Conservation (phyloP, 257 asterid genomes). For the Catharanthus roseus region DNA sequence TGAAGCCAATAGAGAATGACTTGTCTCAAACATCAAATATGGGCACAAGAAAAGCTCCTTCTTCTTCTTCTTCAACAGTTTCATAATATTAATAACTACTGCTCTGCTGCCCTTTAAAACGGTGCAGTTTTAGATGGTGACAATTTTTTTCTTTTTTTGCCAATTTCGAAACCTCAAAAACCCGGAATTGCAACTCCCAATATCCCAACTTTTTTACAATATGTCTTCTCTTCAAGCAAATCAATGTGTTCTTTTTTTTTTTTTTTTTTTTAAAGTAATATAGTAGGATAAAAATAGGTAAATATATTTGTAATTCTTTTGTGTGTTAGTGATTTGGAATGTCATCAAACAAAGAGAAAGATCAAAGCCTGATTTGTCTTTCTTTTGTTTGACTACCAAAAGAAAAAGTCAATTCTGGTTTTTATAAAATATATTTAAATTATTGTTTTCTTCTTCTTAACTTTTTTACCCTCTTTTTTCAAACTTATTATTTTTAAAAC, state of each 20-base stretch:
- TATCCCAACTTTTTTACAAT: conserved; percentile 3
- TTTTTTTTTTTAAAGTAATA: neutral
- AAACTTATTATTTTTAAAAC: too few relatives aligned
- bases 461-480: too few relatives aligned
- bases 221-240: conserved; percentile 14
- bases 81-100: neutral
- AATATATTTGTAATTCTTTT: neutral
- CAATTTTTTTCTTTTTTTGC: neutral
- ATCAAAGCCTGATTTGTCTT: neutral
- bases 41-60: neutral
- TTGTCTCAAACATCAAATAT: neutral
- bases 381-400: conserved; percentile 2
- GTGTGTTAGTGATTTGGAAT: neutral
- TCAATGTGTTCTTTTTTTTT: too few relatives aligned
- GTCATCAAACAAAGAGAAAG: neutral
- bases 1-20: neutral
- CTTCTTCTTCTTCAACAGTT: neutral
- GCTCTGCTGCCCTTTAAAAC: too few relatives aligned
- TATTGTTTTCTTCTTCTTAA: too few relatives aligned
- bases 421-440: too few relatives aligned
- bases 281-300: neutral
- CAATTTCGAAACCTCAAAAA: conserved; percentile 10
- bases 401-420: neutral
- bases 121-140: too few relatives aligned
- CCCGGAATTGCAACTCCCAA: conserved; percentile 16